These are phyloP conservation scores for Puccinia triticina DNA, from an alignment of 1,284 basidiomycete genomes.

Conservation along the genomic window DNA sequence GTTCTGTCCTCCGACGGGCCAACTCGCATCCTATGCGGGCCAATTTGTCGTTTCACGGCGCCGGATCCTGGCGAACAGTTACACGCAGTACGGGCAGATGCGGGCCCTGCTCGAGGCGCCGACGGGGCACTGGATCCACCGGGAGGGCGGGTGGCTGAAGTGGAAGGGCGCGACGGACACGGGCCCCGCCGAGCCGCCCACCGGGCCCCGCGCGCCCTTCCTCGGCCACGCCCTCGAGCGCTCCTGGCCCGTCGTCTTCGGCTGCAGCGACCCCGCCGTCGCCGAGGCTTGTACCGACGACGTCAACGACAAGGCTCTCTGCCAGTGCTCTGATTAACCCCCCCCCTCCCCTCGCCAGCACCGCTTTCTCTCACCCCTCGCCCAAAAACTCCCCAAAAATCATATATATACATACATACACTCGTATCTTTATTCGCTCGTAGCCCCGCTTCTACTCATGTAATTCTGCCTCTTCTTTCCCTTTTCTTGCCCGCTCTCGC, in stretches of 20 bases:
- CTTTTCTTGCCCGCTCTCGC: no score
- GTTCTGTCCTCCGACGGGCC: slow-evolving; percentile 46
- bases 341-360: background rate
- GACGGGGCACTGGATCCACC: slow-evolving; percentile 58
- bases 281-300: slow-evolving; percentile 35
- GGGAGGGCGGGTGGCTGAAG: slow-evolving; percentile 58
- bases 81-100: slow-evolving; percentile 56
- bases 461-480: no score
- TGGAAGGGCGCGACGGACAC: slow-evolving; percentile 48
- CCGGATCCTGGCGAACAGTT: slow-evolving; percentile 56
- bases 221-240: slow-evolving; percentile 59
- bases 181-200: background rate
- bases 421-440: no score
- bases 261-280: slow-evolving; percentile 53
- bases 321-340: slow-evolving; percentile 42
- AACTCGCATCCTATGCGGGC: slow-evolving; percentile 58
- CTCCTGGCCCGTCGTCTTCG: slow-evolving; percentile 59
- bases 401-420: no score
- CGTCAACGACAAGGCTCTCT: background rate
- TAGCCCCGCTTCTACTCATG: no score
- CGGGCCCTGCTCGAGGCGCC: slow-evolving; percentile 56
- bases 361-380: no score
- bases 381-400: no score
- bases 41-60: slow-evolving; percentile 59
- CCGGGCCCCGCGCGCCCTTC: slow-evolving; percentile 12